Evolutionary conservation across 139 green algal genomes (phyloP).

Genomic region (Chloropicon primus): DNA sequence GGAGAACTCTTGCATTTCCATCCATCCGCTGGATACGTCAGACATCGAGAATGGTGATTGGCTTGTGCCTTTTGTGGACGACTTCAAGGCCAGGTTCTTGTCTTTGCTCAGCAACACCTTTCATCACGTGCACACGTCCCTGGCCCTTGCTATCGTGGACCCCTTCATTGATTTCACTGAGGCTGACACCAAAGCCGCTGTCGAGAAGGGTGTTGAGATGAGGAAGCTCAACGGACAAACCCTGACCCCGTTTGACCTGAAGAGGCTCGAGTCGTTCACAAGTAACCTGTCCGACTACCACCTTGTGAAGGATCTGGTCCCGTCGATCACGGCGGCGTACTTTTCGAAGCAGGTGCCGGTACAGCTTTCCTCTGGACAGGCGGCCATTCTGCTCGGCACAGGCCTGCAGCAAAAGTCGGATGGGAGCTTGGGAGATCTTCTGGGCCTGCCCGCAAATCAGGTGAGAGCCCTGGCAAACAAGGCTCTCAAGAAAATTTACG

Average conservation of each 20-base stretch:
- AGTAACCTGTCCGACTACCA: constrained; percentile 93
- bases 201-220: constrained; percentile 24
- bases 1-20: constrained; percentile 86
- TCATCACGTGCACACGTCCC: constrained; percentile 43
- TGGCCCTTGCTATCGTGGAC: constrained; percentile 56
- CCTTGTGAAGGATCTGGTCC: constrained; percentile 64
- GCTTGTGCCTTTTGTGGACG: constrained; percentile 14
- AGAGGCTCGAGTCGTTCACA: constrained; percentile 65
- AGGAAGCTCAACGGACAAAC: constrained; percentile 32
- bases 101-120: constrained; percentile 43
- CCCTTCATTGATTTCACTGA: constrained; percentile 70
- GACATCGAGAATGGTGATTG: constrained; percentile 39
- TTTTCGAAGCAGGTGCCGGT: constrained; percentile 60
- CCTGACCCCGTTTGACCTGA: constrained; percentile 27
- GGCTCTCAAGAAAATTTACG: constrained; percentile 68
- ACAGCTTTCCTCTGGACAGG: constrained; percentile 66
- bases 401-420: constrained; percentile 59
- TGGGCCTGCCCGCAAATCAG: constrained; percentile 67
- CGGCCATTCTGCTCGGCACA: constrained; percentile 61
- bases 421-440: constrained; percentile 29
- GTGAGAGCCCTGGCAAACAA: constrained; percentile 96
- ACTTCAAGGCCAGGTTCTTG: constrained; percentile 29
- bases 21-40: constrained; percentile 50
- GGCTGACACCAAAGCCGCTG: constrained; percentile 9
- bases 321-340: constrained; percentile 59